A percentile compares a stretch with the other conserved stretches of the same genome.
Evolutionary conservation across 2,329 filamentous ascomycete genomes (phyloP).

Genomic region (Cercospora brassicicola): DNA sequence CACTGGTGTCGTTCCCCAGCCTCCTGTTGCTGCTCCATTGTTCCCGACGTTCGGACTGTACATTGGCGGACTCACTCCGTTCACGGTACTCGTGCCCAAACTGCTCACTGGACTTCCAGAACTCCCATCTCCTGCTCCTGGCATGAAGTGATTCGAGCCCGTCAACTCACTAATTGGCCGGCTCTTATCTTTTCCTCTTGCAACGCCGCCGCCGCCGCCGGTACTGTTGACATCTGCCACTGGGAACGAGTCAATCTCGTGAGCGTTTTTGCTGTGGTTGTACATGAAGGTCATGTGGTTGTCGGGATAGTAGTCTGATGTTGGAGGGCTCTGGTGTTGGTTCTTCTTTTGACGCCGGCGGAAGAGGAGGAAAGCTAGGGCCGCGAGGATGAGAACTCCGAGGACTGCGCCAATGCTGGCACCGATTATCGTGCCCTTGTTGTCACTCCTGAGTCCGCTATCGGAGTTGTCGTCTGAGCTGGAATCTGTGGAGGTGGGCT

Average conservation of each 20-base stretch:
- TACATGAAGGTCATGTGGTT: constrained; percentile 21
- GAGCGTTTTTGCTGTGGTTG: constrained; percentile 13
- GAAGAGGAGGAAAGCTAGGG: constrained; percentile 12
- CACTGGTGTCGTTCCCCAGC: neutral
- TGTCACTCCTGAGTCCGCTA: neutral
- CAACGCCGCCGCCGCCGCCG: neutral
- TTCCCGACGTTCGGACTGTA: constrained; percentile 2
- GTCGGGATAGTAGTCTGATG: constrained; percentile 10
- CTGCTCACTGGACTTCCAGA: constrained; percentile 4
- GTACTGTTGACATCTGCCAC: constrained; percentile 7
- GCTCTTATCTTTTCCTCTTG: constrained; percentile 8
- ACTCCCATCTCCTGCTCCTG: neutral
- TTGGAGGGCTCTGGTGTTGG: constrained; percentile 9
- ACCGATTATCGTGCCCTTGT: constrained; percentile 14
- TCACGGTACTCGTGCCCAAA: constrained; percentile 4
- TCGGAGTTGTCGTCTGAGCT: neutral
- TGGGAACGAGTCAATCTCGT: constrained; percentile 16
- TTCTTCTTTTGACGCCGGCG: constrained; percentile 6
- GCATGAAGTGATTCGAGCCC: constrained; percentile 15
- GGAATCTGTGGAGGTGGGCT: neutral
- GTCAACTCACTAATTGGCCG: constrained; percentile 16
- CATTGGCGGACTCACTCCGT: neutral
- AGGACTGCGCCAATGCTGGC: constrained; percentile 12
- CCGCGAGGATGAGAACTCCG: constrained; percentile 5
- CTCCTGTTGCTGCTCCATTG: neutral